Base-by-base conservation (phyloP, 1,139 yeast genomes). In the Kodamaea derodonti region DNA sequence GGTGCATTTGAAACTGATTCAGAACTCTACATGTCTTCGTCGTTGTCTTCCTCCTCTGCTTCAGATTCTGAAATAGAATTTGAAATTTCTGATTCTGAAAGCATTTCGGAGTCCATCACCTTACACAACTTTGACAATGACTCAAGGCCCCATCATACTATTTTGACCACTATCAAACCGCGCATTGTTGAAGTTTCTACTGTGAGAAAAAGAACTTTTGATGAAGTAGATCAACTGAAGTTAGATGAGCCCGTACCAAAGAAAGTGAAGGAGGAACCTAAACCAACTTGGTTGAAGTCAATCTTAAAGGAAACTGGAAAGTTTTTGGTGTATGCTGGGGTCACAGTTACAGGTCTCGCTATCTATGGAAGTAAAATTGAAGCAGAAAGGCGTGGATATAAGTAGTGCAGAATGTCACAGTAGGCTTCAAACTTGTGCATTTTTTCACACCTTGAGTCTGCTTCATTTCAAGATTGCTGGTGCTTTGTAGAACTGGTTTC, bases 321-420 rank as follows among this genome's bases (percentile, higher is more conserved):
- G 39, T 72, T 65, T 4, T 40, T 58, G 6, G 35, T 63, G 14
- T 67, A 68, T 39, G 62, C 53, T 7, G 39, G 51, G 13, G 62
- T 62, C 3, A 65, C 74, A 1, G 46, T 69, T 27, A 42, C 62
- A 12, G 72, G 69, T 2, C 57, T 69, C 40, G 72, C 69, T 6
- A 44, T 56, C 11, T 69, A 67, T 46, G 72, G 73, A 4, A 42
- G 47, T 16, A 41, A 43, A 33, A 37, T 36, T 15, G 45, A 35
- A 17, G 42, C 36, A 11, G 35, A 38, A 27, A 34, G 40, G 24
- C 15, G 14, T 8, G 23, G 14, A 9, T 18, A 18, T 6, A 18
- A 18, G n/a, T n/a, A n/a, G n/a, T n/a, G n/a, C n/a, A n/a, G n/a
- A n/a, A n/a, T n/a, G n/a, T n/a, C n/a, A n/a, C n/a, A n/a, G n/a